Base-by-base conservation (phyloP, 768 basidiomycete species). In the Psilocybe tampanensis region DNA sequence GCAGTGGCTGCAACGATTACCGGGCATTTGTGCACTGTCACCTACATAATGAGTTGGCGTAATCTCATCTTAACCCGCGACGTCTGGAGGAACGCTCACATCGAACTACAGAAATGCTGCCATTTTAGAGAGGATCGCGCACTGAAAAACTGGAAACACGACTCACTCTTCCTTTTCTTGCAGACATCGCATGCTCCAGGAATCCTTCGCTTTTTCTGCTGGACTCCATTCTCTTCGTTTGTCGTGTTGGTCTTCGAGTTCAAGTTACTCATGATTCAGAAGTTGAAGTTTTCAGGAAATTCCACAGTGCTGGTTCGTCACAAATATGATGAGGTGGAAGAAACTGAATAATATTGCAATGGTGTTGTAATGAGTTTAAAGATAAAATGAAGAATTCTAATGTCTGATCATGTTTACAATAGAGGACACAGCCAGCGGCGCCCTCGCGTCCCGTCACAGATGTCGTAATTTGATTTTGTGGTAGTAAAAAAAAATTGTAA, bases 101-200 rank as follows among this genome's bases (percentile, higher is more conserved):
- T 52, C 74, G 69, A 64, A 75, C 74, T 74, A 52, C 2, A 32
- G 18, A 34, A 23, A 34, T 39, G 55, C 58, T 15, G 24, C 36
- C n/a, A 44, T 36, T 21, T 21, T 17, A 39, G 42, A 39, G 42
- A 29, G 44, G 22, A 11, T 15, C 53, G 50, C 26, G 47, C 26
- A 22, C 42, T 5, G n/a, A n/a, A n/a, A 29, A 21, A 26, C 26
- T 29, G 36, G 9, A 19, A 52, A 51, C n/a, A 11, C 12, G 26
- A 42, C 78, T 45, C 59, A 84, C 86, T 82, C 70, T 91, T 92
- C 78, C 89, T 90, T 49, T 81, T 74, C 62, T 88, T 79, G 71
- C 90, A 92, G 7, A 83, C 72, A 65, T 90, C 89, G 71, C 89
- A 92, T 17, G 88, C 88, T 26, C 88, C 79, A 59, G 83, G 84